Evolutionary conservation across 1,284 basidiomycete genomes (phyloP).

Genomic region (Sparassis latifolia): DNA sequence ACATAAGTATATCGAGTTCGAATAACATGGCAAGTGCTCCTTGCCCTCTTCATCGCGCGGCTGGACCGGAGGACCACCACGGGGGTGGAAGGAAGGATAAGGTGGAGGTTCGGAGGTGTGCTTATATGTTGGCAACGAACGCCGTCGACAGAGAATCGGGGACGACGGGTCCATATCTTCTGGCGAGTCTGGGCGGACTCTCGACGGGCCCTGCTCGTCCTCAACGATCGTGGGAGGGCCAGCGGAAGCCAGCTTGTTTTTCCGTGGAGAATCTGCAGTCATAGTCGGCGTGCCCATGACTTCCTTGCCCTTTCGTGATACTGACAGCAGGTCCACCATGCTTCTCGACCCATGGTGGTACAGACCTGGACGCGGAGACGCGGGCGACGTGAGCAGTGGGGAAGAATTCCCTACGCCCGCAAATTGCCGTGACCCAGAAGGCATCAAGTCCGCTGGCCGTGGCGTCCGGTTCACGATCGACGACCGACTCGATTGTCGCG

Average conservation of each 20-base stretch:
- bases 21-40: conserved; percentile 80
- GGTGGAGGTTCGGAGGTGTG: conserved; percentile 43
- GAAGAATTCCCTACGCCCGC: conserved; percentile 1
- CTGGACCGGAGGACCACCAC: conserved; percentile 30
- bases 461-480: conserved; percentile 15
- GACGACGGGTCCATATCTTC: conserved; percentile 15
- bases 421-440: conserved; percentile 3
- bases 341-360: conserved; percentile 59
- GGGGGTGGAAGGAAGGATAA: conserved; percentile 37
- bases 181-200: conserved; percentile 6
- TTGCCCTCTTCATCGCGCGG: conserved; percentile 65
- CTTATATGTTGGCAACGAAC: conserved; percentile 54
- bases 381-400: conserved; percentile 9
- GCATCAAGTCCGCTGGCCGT: conserved; percentile 31
- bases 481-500: conserved; percentile 4
- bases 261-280: background rate
- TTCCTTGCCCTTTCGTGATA: conserved; percentile 25
- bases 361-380: conserved; percentile 37
- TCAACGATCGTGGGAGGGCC: conserved; percentile 7
- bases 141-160: conserved; percentile 35
- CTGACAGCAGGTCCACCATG: conserved; percentile 42
- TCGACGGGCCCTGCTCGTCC: conserved; percentile 10
- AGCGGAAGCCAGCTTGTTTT: conserved; percentile 2
- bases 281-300: conserved; percentile 13
- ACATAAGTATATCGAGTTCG: conserved; percentile 78